Base-by-base conservation (phyloP, 257 asterid genomes). In the Solanum gracilifrons region DNA sequence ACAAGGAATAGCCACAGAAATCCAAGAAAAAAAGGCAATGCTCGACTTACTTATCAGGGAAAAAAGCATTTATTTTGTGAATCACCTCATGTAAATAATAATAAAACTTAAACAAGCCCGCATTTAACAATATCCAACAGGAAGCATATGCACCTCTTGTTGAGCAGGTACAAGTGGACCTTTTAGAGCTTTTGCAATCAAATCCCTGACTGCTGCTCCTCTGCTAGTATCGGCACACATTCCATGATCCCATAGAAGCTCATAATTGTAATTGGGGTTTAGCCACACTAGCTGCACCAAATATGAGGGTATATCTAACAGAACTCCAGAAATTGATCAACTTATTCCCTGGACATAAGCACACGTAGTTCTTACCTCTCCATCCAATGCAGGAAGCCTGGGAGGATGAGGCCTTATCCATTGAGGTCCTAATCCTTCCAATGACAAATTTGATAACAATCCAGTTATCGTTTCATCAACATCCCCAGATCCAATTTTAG, bases 141-240 rank as follows among this genome's bases (percentile, higher is more conserved):
- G 66, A 48, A 68, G 84, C 58, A 71, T 27, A 86, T 39, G 20
- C 41, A 97, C 99, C 98, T 97, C 98, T 91, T 97, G 99, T 83
- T 97, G 98, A 83, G 92, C 88, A 87, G 99, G 99, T 66, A 89
- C 92, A 88, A 97, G 99, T 35, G 99, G 95, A 58, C 96, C 96
- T 90, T 95, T 97, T 89, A 97, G 87, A 87, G 99, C 99, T 94
- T 94, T 97, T 51, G 95, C 95, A 87, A 97, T 95, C 86, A 97
- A 90, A 88, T 97, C 98, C 90, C 98, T 94, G 77, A 97, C 95
- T 75, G 99, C 98, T 43, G 96, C 99, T 91, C 99, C 99, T 92
- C 95, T 91, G 86, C 98, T 95, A 46, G 99, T 97, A 93, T 97
- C 98, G 90, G 98, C 98, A 84, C 99, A 97, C 99, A 95, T 97